These are phyloP conservation scores for Eimeria nieschulzi DNA, from an alignment of 169 alveolate species.

Conservation along the genomic window DNA sequence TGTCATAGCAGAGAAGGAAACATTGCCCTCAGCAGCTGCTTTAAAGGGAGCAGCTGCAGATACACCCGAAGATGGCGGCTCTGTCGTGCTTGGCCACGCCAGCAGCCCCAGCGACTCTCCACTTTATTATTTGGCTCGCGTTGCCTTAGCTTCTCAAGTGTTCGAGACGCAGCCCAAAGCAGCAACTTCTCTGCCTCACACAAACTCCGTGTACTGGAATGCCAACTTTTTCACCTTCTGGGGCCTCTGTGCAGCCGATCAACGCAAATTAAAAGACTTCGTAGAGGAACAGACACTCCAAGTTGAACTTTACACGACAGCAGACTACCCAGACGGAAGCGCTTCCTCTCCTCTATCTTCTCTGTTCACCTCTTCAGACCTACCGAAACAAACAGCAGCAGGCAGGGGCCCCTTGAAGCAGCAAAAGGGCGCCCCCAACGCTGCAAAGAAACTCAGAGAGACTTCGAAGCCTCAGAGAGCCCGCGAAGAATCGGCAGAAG, in stretches of 20 bases:
- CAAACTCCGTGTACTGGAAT: slow-evolving; percentile 10
- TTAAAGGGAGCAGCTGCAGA: background rate
- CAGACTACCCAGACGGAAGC: background rate
- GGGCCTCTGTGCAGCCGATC: slow-evolving; percentile 45
- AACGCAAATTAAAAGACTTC: slow-evolving; percentile 39
- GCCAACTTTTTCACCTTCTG: slow-evolving; percentile 43
- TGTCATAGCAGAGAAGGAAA: too few relatives aligned
- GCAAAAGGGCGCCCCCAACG: background rate
- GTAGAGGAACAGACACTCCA: slow-evolving; percentile 43
- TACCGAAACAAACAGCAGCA: background rate
- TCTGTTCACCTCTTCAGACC: too few relatives aligned
- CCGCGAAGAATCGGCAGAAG: background rate
- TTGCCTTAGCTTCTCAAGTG: background rate
- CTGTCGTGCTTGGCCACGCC: background rate
- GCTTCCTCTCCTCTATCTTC: background rate
- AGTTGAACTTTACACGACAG: background rate
- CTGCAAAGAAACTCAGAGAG: background rate
- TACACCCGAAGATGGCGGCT: background rate
- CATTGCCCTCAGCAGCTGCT: too few relatives aligned
- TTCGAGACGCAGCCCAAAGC: slow-evolving; percentile 39
- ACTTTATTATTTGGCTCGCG: slow-evolving; percentile 22
- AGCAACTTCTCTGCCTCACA: background rate
- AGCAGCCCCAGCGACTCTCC: background rate
- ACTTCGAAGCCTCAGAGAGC: slow-evolving; percentile 28
- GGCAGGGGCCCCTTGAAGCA: slow-evolving; percentile 19